Percentiles rank a stretch among this genome's conserved stretches.
Conservation (phyloP, 768 basidiomycete genomes). For the Xerocomellus chrysenteron region DNA sequence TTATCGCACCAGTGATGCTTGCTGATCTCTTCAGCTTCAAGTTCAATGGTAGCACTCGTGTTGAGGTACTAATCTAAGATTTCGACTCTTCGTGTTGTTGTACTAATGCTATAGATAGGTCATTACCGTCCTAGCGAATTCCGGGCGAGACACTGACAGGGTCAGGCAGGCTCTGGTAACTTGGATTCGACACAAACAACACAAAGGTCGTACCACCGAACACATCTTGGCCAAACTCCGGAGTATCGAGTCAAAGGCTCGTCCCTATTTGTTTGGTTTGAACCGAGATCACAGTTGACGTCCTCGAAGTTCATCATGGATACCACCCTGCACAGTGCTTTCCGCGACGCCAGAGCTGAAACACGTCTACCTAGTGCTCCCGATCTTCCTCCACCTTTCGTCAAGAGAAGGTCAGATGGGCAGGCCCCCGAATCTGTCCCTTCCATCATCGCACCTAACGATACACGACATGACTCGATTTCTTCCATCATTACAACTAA, state of each 20-base stretch:
- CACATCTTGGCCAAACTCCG: conserved; percentile 30
- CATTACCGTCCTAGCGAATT: conserved; percentile 34
- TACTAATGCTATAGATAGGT: conserved; percentile 20
- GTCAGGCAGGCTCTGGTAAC: conserved; percentile 30
- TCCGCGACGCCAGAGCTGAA: conserved; percentile 33
- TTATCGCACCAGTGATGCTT: conserved; percentile 14
- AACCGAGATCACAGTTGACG: neutral
- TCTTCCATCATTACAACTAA: neutral
- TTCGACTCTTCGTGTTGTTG: neutral
- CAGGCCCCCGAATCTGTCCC: too few relatives aligned
- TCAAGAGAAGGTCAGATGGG: neutral
- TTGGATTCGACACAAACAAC: conserved; percentile 31
- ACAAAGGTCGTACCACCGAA: conserved; percentile 28
- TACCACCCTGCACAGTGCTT: conserved; percentile 27
- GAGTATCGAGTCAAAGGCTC: conserved; percentile 30
- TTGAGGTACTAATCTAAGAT: conserved; percentile 20
- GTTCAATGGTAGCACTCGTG: conserved; percentile 25
- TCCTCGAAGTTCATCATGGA: conserved; percentile 31
- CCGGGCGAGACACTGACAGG: conserved; percentile 27
- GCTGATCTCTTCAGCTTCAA: conserved; percentile 25
- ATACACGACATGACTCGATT: neutral
- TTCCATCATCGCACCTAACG: too few relatives aligned
- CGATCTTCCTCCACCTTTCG: conserved; percentile 23
- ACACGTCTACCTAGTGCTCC: conserved; percentile 29
- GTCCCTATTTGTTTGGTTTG: neutral